Base-by-base conservation (phyloP, 768 basidiomycete species). In the Lactarius evosmus region DNA sequence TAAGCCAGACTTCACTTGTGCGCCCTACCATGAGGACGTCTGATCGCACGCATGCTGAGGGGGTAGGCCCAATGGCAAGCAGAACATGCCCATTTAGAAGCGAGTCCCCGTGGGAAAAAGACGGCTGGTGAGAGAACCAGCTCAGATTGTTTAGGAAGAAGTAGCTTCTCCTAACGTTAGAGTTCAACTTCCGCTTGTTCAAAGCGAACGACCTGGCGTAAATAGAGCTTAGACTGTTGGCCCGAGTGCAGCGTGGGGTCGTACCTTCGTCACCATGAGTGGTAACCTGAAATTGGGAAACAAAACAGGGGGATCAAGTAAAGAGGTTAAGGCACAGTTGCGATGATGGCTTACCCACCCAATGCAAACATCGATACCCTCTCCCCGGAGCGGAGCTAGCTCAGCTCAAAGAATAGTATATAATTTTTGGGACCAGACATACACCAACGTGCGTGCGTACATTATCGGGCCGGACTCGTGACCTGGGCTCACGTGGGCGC, bases 1-100 rank as follows among this genome's bases (percentile, higher is more conserved):
- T 60, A 60, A 56, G 58, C 63, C 52, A 60, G 58, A 55, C 33
- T 11, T 22, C 12, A 27, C 53, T 55, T 14, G 34, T 17, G 46
- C 12, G n/a, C n/a, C 34, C 30, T 33, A 19, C 19, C 25, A 56
- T 4, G 22, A 50, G 34, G 44, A n/a, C 17, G 29, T 40, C 16
- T 29, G 49, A 32, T 49, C 46, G 19, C 33, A 44, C 53, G 40
- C 32, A 19, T n/a, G 40, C 7, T 6, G 19, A 7, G 16, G 40
- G 40, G 6, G 9, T 40, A 19, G 40, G 8, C 16, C 16, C 0
- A 4, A 51, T 22, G 27, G 12, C 58, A 57, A 17, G 17, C 34
- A 1, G 56, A 33, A 29, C 4, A 40, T 22, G 52, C 25, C 7
- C 38, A n/a, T 22, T 33, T n/a, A 38, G 33, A 34, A 52, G 51